Base-by-base conservation (phyloP, 2,329 filamentous ascomycete species). In the Fusarium bactridioides region DNA sequence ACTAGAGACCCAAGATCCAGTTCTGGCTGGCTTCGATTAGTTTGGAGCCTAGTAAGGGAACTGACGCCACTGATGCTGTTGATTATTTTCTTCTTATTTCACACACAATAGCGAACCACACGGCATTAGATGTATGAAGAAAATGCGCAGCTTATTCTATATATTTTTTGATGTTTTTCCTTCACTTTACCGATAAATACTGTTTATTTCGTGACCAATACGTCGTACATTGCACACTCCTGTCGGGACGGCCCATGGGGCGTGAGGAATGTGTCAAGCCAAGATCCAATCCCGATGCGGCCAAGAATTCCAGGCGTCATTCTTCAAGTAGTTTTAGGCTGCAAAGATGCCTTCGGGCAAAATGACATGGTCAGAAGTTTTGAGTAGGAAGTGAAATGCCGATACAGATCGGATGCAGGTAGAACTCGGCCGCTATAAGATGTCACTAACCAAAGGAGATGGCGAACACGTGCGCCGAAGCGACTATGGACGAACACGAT, bases 31-130 rank as follows among this genome's bases (percentile, higher is more conserved):
- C 29, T n/a, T 47, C 7, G n/a, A 35, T 21, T 47, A 35, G 54
- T 13, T 2, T 21, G 2, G 15, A 9, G 10, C 4, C 29, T 19
- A 33, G 2, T 0, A 5, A 53, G 2, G 1, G 7, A 9, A 16
- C 10, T 21, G 18, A 9, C 4, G 9, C 18, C 2, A 5, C 21
- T 6, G 10, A 27, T 27, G 23, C 12, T 2, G 1, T 37, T 5
- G 23, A 25, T 25, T 4, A 25, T 25, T 25, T 25, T 25, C 23
- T 25, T 25, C 23, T 25, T 25, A 25, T 6, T 5, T 11, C 5
- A 10, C 5, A 21, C n/a, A 21, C 21, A 15, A 51, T 16, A 15
- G 7, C 16, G 0, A 15, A 23, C 3, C 21, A 23, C 21, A 3
- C 1, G 10, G 19, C 5, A 47, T n/a, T 0, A 4, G 19, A 10